These are phyloP conservation scores for Effrenium voratum DNA, from an alignment of 73 alveolate species.

Conservation along the genomic window DNA sequence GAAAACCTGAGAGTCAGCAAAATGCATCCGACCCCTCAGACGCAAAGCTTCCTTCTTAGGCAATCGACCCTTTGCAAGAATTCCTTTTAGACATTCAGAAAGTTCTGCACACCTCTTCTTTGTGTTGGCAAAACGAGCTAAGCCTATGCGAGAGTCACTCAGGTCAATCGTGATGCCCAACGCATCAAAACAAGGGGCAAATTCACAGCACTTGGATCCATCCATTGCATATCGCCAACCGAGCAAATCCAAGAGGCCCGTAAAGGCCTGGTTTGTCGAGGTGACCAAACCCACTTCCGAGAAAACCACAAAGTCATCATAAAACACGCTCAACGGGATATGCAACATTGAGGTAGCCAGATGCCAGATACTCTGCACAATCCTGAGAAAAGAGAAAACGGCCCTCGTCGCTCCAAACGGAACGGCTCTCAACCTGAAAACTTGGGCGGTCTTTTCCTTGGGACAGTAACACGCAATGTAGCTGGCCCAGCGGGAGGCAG, in stretches of 20 bases:
- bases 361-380: neutral
- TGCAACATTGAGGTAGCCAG: neutral
- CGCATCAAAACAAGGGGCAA: neutral
- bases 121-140: neutral
- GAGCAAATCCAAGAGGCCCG: neutral
- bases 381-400: neutral
- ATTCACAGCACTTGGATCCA: neutral
- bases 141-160: neutral
- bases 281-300: neutral
- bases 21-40: conserved; percentile 21
- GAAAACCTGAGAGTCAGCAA: conserved; percentile 6
- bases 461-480: neutral
- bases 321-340: neutral
- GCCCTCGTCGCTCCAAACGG: conserved; percentile 11
- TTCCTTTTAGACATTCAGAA: neutral
- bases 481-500: neutral
- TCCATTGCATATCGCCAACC: neutral
- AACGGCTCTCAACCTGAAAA: neutral
- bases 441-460: neutral
- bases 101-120: neutral
- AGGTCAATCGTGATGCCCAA: neutral
- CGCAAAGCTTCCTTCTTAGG: neutral
- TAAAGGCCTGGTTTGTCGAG: neutral
- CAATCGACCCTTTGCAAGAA: neutral
- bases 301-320: neutral